Evolutionary conservation across 768 basidiomycete species (phyloP).

Genomic region (Inosperma sp.): DNA sequence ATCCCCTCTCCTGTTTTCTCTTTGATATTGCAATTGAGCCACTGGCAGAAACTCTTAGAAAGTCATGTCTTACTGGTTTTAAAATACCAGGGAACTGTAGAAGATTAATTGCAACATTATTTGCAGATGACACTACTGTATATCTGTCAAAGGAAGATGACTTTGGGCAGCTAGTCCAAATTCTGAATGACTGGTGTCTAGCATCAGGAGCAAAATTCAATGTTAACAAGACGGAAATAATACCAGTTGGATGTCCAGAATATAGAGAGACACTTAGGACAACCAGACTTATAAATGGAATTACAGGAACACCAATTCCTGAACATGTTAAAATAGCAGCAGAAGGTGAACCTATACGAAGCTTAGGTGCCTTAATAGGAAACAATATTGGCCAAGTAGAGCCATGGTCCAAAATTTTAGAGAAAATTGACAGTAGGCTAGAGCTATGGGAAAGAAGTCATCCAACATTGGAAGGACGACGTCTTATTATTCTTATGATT

Average conservation of each 20-base stretch:
- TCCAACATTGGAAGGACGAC: constrained; percentile 25
- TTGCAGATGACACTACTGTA: constrained; percentile 34
- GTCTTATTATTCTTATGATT: constrained; percentile 11
- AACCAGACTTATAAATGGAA: not conserved
- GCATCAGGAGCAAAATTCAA: constrained; percentile 41
- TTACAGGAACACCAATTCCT: constrained; percentile 13
- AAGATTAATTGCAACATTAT: constrained; percentile 27
- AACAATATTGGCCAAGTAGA: constrained; percentile 16
- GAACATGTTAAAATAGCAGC: constrained; percentile 19
- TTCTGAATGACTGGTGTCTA: constrained; percentile 35
- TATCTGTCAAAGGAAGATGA: constrained; percentile 27
- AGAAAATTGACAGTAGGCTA: constrained; percentile 18
- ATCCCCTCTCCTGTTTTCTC: too few relatives aligned
- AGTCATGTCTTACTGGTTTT: constrained; percentile 25
- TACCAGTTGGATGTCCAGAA: constrained; percentile 29
- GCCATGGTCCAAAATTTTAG: constrained; percentile 22
- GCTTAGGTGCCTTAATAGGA: constrained; percentile 29
- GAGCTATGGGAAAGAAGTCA: constrained; percentile 19
- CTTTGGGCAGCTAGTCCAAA: constrained; percentile 14
- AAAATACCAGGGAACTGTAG: constrained; percentile 17
- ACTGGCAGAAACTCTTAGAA: constrained; percentile 25
- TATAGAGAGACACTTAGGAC: constrained; percentile 14
- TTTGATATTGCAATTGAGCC: too few relatives aligned
- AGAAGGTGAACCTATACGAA: constrained; percentile 24
- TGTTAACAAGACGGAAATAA: constrained; percentile 33